Conservation (phyloP, 2,329 filamentous ascomycete genomes). For the Corynespora cassiicola region DNA sequence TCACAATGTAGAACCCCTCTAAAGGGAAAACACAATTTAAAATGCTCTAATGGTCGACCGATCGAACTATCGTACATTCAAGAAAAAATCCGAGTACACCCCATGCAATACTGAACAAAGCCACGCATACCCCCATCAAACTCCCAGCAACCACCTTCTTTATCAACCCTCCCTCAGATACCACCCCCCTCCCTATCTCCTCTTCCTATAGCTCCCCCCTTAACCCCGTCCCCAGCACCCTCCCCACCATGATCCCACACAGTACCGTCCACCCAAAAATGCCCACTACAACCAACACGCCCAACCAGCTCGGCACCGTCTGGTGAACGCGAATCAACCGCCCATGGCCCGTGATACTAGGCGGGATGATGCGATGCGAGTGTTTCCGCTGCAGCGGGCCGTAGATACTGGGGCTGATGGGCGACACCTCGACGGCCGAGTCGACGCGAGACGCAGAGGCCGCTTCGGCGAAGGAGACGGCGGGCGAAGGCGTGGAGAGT, state of each 20-base stretch:
- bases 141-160: background rate
- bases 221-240: background rate
- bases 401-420: background rate
- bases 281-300: conserved; percentile 9
- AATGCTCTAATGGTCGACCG: no score
- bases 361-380: conserved; percentile 5
- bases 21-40: no score
- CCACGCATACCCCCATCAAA: background rate
- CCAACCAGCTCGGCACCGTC: conserved; percentile 9
- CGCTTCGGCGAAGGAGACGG: no score
- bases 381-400: background rate
- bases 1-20: no score
- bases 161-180: background rate
- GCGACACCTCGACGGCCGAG: conserved; percentile 5
- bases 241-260: conserved; percentile 8
- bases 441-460: no score
- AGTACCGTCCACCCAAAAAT: conserved; percentile 14
- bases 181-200: background rate
- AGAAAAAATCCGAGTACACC: background rate
- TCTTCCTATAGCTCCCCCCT: conserved; percentile 1
- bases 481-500: no score
- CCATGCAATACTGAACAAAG: background rate
- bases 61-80: no score
- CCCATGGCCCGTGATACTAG: conserved; percentile 11
- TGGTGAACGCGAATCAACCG: conserved; percentile 1